Percentiles rank a stretch among this genome's conserved stretches.
These are phyloP conservation scores for Hirsutella rhossiliensis DNA, from an alignment of 2,329 filamentous ascomycete genomes.

Conservation along the genomic window DNA sequence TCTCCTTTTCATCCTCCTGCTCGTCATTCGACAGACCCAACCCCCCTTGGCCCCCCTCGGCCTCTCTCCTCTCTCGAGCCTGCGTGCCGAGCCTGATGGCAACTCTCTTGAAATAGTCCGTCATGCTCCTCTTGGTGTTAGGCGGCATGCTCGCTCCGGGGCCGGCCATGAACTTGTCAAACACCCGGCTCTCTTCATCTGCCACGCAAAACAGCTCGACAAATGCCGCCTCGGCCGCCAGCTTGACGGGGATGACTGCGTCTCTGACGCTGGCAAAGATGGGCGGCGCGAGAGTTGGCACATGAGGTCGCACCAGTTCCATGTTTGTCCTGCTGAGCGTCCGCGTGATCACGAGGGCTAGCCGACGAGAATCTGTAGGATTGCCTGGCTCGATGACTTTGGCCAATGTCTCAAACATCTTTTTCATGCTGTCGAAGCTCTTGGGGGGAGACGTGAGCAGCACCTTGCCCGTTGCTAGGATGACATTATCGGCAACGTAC, in stretches of 20 bases:
- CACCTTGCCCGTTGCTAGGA: slow-evolving; percentile 85
- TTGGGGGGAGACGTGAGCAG: slow-evolving; percentile 58
- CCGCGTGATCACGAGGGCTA: slow-evolving; percentile 77
- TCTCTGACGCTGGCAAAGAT: slow-evolving; percentile 88
- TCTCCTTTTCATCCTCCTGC: slow-evolving; percentile 84
- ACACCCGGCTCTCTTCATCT: slow-evolving; percentile 73
- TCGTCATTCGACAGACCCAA: slow-evolving; percentile 84
- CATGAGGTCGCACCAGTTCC: slow-evolving; percentile 70
- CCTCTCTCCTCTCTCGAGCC: slow-evolving; percentile 78
- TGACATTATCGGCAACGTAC: slow-evolving; percentile 79
- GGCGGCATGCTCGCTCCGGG: slow-evolving; percentile 54
- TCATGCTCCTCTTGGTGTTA: slow-evolving; percentile 76
- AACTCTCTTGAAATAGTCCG: slow-evolving; percentile 94
- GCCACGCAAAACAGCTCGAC: slow-evolving; percentile 82
- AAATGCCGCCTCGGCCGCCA: slow-evolving; percentile 90
- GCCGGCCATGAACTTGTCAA: slow-evolving; percentile 78
- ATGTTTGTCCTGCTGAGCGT: slow-evolving; percentile 71
- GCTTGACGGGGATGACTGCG: slow-evolving; percentile 84
- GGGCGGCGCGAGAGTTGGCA: slow-evolving; percentile 66
- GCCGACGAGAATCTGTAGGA: slow-evolving; percentile 69
- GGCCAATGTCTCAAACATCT: slow-evolving; percentile 68
- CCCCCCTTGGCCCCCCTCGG: slow-evolving; percentile 79
- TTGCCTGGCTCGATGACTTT: slow-evolving; percentile 64
- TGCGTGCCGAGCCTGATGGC: slow-evolving; percentile 75
- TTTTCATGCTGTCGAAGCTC: slow-evolving; percentile 64